Conservation (phyloP, 2,329 filamentous ascomycete species). For the Acrodontium crateriforme region DNA sequence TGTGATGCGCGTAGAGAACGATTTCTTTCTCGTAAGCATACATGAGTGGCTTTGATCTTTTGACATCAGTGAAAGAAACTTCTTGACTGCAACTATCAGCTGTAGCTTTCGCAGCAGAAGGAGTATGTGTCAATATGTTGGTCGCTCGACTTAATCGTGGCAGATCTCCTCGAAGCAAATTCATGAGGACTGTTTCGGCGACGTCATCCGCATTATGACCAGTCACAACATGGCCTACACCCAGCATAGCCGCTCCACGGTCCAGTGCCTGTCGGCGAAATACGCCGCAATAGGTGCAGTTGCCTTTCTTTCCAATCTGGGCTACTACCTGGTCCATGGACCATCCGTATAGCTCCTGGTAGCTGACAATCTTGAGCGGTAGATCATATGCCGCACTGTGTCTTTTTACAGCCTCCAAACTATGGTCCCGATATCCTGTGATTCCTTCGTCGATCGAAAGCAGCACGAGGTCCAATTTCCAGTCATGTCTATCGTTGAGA, state of each 20-base stretch:
- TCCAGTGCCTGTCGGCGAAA: slow-evolving; percentile 90
- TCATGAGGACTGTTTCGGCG: slow-evolving; percentile 96
- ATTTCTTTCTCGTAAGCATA: slow-evolving; percentile 99
- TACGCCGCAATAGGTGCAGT: slow-evolving; percentile 97
- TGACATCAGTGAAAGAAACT: slow-evolving; percentile 65
- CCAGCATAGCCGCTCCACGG: slow-evolving; percentile 73
- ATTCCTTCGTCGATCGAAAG: slow-evolving; percentile 96
- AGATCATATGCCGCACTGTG: slow-evolving; percentile 87
- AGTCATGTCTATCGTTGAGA: slow-evolving; percentile 76
- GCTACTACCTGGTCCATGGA: slow-evolving; percentile 98
- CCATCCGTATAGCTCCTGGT: slow-evolving; percentile 91
- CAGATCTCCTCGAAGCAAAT: slow-evolving; percentile 78
- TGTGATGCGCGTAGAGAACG: slow-evolving; percentile 92
- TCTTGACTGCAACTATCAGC: slow-evolving; percentile 8
- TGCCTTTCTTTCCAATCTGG: slow-evolving; percentile 92
- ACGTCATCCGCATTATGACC: slow-evolving; percentile 97
- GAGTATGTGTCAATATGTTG: slow-evolving; percentile 60
- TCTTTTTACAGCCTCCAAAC: slow-evolving; percentile 86
- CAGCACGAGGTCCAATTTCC: slow-evolving; percentile 72
- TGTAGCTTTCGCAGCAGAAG: slow-evolving; percentile 5
- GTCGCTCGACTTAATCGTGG: slow-evolving; percentile 78
- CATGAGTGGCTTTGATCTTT: slow-evolving; percentile 90
- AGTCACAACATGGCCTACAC: slow-evolving; percentile 86
- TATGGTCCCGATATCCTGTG: slow-evolving; percentile 91
- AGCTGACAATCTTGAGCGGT: slow-evolving; percentile 82